These are phyloP conservation scores for Prunus salicina DNA, from an alignment of 306 rosid species.

Conservation along the genomic window DNA sequence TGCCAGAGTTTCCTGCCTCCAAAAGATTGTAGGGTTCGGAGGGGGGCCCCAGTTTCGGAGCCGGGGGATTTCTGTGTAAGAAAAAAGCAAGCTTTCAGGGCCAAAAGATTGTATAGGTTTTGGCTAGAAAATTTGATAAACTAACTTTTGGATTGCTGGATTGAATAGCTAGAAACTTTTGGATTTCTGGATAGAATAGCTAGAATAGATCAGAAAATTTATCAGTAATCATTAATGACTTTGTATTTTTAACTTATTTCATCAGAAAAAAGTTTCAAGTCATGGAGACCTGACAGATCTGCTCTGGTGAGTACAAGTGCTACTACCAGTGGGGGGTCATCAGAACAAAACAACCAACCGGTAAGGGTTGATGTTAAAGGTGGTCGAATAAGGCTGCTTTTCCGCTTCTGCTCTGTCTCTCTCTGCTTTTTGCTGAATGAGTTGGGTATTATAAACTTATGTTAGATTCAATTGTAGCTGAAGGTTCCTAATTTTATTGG, in stretches of 20 bases:
- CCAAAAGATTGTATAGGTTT: neutral
- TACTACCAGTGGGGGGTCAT: constrained; percentile 25
- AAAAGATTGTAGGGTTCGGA: neutral
- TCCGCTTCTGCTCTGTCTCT: constrained; percentile 2
- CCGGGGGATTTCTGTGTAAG: neutral
- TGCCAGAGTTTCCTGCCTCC: neutral
- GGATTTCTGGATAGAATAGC: neutral
- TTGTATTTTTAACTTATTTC: neutral
- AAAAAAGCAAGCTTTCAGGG: neutral
- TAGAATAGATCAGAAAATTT: neutral
- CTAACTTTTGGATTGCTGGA: neutral
- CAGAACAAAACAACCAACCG: constrained; percentile 41
- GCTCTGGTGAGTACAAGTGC: constrained; percentile 29
- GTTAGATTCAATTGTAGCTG: constrained; percentile 41
- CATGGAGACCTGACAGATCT: constrained; percentile 60
- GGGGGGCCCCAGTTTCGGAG: neutral
- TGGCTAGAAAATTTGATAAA: neutral
- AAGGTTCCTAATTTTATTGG: constrained; percentile 76
- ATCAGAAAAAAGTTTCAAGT: constrained; percentile 57
- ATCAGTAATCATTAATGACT: neutral
- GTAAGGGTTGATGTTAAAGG: constrained; percentile 38
- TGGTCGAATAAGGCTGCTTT: constrained; percentile 13
- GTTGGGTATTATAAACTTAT: constrained; percentile 23
- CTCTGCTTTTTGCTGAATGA: constrained; percentile 9
- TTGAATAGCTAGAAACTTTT: neutral